Evolutionary conservation across 2,329 filamentous ascomycete species (phyloP).

Genomic region (Boeremia lycopersici): DNA sequence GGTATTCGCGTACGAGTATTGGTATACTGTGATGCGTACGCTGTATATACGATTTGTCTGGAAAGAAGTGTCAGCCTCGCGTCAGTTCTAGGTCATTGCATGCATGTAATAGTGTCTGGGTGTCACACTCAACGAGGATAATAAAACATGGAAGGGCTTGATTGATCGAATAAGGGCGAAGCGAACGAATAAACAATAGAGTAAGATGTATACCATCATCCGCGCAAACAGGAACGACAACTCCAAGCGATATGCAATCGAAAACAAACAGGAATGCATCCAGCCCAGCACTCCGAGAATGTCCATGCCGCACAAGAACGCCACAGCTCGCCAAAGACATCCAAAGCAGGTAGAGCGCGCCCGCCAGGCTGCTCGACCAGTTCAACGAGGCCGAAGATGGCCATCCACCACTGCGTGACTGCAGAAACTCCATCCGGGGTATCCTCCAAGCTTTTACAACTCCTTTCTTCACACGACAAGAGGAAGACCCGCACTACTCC

Average conservation of each 20-base stretch:
- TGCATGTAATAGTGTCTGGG: too few relatives aligned
- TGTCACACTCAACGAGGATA: too few relatives aligned
- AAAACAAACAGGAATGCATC: background rate
- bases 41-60: too few relatives aligned
- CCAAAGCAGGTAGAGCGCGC: background rate
- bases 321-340: background rate
- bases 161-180: too few relatives aligned
- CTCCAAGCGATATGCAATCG: constrained; percentile 7
- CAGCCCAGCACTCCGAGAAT: background rate
- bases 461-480: constrained; percentile 5
- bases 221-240: background rate
- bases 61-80: too few relatives aligned
- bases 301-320: constrained; percentile 3
- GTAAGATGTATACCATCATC: background rate
- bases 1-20: too few relatives aligned
- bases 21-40: too few relatives aligned
- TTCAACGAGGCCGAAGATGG: background rate
- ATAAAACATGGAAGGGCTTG: too few relatives aligned
- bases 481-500: constrained; percentile 9
- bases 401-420: background rate
- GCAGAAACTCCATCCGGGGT: background rate
- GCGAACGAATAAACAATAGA: constrained; percentile 1
- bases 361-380: background rate
- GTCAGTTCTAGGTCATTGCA: too few relatives aligned
- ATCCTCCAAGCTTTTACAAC: background rate